phyloP scores from a whole-genome alignment of 805 yeast species.

The Ogataea corticis region DNA sequence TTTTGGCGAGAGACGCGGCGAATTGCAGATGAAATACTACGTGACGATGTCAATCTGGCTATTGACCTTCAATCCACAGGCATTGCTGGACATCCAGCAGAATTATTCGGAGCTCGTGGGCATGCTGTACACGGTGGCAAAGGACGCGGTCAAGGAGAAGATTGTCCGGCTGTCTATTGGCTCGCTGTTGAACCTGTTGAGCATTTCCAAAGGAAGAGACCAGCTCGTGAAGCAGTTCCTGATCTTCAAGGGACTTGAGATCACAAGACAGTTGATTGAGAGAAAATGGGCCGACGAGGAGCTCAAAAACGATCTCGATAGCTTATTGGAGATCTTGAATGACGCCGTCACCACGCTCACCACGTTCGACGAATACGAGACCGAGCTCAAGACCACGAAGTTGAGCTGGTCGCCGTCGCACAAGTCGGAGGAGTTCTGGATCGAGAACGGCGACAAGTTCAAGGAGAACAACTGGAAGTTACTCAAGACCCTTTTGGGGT shows the following conservation, averaged over 20 bases:
- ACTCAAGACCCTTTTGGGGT: conserved; percentile 58
- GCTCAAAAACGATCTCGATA: conserved; percentile 67
- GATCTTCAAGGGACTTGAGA: conserved; percentile 71
- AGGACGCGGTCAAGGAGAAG: conserved; percentile 88
- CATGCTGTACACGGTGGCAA: conserved; percentile 57
- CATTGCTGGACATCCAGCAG: conserved; percentile 48
- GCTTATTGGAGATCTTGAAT: conserved; percentile 59
- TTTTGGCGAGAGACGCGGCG: conserved; percentile 44
- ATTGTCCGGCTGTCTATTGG: conserved; percentile 83
- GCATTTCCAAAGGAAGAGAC: conserved; percentile 41
- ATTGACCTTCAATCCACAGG: conserved; percentile 65
- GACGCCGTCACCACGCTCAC: conserved; percentile 78
- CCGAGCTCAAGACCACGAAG: conserved; percentile 77
- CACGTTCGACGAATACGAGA: conserved; percentile 87
- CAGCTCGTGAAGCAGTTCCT: conserved; percentile 62
- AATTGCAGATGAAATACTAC: conserved; percentile 82
- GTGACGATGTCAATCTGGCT: conserved; percentile 81
- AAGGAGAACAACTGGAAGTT: conserved; percentile 76
- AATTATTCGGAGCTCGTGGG: conserved; percentile 57
- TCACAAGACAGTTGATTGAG: conserved; percentile 67
- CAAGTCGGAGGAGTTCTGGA: conserved; percentile 85
- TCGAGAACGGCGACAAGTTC: conserved; percentile 74
- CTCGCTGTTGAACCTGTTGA: conserved; percentile 61
- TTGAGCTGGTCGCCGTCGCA: conserved; percentile 93
- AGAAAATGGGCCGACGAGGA: conserved; percentile 97